Evolutionary conservation across 2,329 filamentous ascomycete species (phyloP), one percentile per base, ranked within the genome.

Genomic region (Calonectria hawksworthii): DNA sequence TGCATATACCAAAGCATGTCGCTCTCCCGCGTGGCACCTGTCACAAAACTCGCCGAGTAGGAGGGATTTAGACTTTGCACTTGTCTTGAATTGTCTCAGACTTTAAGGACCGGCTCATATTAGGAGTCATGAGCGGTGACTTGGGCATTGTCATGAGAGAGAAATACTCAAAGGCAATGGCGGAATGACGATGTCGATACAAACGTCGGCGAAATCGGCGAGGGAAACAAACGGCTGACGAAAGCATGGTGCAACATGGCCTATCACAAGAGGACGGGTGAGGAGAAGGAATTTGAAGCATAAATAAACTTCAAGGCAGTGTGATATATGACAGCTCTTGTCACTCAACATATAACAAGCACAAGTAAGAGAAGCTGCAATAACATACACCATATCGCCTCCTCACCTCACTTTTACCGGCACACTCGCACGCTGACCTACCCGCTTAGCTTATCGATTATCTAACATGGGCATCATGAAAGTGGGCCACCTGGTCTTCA

Each of bases 371-470:
- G 16, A 44, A 23, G 44, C n/a, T n/a, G 44, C 21, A 32, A 56
- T 14, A 28, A 30, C 1, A 41, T 28, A 30, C n/a, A 30, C 14
- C 8, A 26, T 63, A 21, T 41, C 23, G 36, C 56, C 34, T 41
- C 13, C 34, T 41, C 36, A 28, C 34, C 36, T 26, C 36, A 63
- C 18, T 11, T 61, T 11, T 6, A 28, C 34, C 11, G 9, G 14
- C 21, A 21, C 6, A 26, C 36, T 63, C 56, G 14, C 36, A 21
- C 9, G 56, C 56, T 63, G 23, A 63, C 56, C 34, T 38, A 41
- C 56, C 56, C 36, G 56, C 56, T 63, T 38, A 63, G 56, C 36
- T 63, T 38, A 63, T 38, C 36, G 56, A 23, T 63, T 38, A 63
- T 38, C 36, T 38, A 63, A 41, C 36, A 16, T 38, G 32, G 56